Evolutionary conservation across 306 rosid species (phyloP).

Genomic region (Adenanthera pavonina): DNA sequence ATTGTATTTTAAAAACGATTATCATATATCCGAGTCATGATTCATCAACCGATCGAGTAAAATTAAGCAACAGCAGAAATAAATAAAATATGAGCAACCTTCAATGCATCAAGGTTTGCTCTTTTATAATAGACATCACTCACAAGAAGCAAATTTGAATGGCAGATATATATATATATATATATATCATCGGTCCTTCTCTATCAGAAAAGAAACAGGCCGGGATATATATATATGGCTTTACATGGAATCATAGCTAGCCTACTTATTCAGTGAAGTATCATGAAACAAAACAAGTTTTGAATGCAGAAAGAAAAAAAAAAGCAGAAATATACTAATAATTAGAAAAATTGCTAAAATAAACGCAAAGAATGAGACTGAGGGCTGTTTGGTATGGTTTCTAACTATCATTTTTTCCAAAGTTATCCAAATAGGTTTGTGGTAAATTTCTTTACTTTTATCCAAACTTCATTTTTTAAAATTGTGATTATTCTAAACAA

Average conservation of each 20-base stretch:
- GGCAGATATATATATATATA: background rate
- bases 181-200: background rate
- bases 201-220: background rate
- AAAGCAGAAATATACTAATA: no score
- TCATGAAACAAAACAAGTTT: no score
- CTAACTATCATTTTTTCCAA: no score
- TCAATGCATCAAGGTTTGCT: background rate
- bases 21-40: constrained; percentile 4
- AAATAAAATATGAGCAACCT: background rate
- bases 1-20: background rate
- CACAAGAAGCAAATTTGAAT: background rate
- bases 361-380: no score
- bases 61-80: background rate
- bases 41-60: constrained; percentile 9
- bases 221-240: background rate
- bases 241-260: background rate
- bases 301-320: no score
- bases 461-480: no score
- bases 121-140: background rate
- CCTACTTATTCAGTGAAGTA: background rate
- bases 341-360: no score
- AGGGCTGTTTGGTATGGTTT: no score
- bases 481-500: no score
- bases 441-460: no score
- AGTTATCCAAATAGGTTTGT: no score